Conservation (phyloP, 2,329 filamentous ascomycete genomes). For the Neoarthrinium moseri region DNA sequence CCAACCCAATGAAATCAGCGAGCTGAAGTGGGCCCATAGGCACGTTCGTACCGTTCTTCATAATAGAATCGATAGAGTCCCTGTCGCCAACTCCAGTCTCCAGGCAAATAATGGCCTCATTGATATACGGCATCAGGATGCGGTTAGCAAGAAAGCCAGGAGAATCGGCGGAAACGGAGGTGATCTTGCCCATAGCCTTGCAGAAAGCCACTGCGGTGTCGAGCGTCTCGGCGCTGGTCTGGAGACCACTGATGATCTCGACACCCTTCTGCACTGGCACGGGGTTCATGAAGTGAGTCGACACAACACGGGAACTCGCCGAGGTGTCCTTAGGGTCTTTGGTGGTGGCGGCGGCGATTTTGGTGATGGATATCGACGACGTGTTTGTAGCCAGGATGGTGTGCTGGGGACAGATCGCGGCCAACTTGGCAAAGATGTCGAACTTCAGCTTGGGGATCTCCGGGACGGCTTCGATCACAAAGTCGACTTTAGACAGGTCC, state of each 20-base stretch:
- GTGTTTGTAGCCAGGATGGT: conserved; percentile 96
- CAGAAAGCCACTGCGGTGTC: conserved; percentile 83
- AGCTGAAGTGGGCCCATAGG: conserved; percentile 94
- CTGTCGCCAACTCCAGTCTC: conserved; percentile 87
- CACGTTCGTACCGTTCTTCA: conserved; percentile 99
- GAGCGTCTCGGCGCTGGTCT: conserved; percentile 81
- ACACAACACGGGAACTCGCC: conserved; percentile 83
- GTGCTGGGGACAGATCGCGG: conserved; percentile 77
- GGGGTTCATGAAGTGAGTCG: conserved; percentile 99
- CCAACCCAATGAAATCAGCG: conserved; percentile 95
- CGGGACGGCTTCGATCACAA: conserved; percentile 96
- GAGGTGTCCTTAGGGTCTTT: conserved; percentile 76
- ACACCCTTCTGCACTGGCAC: conserved; percentile 96
- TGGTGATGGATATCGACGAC: conserved; percentile 96
- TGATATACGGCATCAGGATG: conserved; percentile 99
- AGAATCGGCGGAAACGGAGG: conserved; percentile 82
- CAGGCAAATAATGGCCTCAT: conserved; percentile 90
- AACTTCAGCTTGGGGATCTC: conserved; percentile 87
- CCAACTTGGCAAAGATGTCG: conserved; percentile 81
- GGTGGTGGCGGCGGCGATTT: conserved; percentile 85
- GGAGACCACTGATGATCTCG: conserved; percentile 92
- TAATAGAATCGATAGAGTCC: conserved; percentile 94
- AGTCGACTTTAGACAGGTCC: conserved; percentile 80
- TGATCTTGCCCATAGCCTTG: conserved; percentile 87
- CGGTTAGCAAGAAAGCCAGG: conserved; percentile 95